Percentiles rank a stretch among this genome's conserved stretches.
Evolutionary conservation across 768 basidiomycete genomes (phyloP).

Genomic region (Rhizopogon sp.): DNA sequence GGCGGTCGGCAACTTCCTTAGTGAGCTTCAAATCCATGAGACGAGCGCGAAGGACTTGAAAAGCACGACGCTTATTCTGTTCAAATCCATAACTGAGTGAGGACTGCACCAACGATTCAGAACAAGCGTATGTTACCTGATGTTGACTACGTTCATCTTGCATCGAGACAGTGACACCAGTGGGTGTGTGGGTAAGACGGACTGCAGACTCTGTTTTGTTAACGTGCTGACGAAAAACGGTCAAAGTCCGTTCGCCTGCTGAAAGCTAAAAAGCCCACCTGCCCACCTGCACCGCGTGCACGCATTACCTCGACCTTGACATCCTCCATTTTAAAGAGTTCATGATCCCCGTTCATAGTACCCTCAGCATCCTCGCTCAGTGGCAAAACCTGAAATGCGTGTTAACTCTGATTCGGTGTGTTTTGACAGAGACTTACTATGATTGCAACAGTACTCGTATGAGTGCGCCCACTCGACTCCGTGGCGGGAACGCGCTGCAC

Average conservation of each 20-base stretch:
- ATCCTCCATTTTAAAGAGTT: constrained; percentile 79
- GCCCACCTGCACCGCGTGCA: constrained; percentile 93
- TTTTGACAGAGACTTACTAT: constrained; percentile 48
- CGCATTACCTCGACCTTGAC: constrained; percentile 94
- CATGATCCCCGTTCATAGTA: constrained; percentile 39
- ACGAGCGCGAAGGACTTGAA: constrained; percentile 81
- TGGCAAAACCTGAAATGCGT: constrained; percentile 70
- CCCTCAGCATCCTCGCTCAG: constrained; percentile 61
- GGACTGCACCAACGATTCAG: neutral
- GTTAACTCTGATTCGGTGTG: neutral
- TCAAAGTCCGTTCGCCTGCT: neutral
- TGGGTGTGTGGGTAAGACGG: constrained; percentile 86
- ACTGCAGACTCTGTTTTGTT: constrained; percentile 99
- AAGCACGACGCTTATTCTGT: constrained; percentile 91
- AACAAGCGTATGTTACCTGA: constrained; percentile 44
- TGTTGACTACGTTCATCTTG: constrained; percentile 98
- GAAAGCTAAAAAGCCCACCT: constrained; percentile 42
- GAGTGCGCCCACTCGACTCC: constrained; percentile 81
- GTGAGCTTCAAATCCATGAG: constrained; percentile 77
- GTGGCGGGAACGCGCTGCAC: constrained; percentile 93
- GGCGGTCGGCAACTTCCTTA: constrained; percentile 63
- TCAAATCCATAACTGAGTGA: neutral
- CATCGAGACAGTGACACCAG: constrained; percentile 94
- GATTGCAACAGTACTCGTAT: constrained; percentile 87
- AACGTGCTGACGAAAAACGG: constrained; percentile 62